A percentile compares a stretch with the other conserved stretches of the same genome.
Conservation (phyloP, 805 yeast genomes). For the Dipodascopsis tothii region DNA sequence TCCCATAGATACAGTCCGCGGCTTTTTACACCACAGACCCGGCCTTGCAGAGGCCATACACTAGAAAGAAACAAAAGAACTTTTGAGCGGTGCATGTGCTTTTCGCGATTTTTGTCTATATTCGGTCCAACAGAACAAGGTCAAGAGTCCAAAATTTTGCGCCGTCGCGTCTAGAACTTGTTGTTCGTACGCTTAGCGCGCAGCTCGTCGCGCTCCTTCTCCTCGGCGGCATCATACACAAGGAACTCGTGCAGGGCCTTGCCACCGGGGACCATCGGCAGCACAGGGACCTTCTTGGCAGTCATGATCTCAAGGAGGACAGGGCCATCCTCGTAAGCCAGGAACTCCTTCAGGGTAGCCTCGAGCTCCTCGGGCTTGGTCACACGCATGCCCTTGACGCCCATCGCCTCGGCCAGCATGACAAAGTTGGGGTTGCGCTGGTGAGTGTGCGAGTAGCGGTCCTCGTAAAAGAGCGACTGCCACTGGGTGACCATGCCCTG, state of each 20-base stretch:
- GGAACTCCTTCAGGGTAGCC: constrained; percentile 54
- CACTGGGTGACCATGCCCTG: constrained; percentile 99
- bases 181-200: constrained; percentile 12
- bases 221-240: constrained; percentile 74
- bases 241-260: constrained; percentile 90
- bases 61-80: neutral
- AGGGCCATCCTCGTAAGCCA: constrained; percentile 69
- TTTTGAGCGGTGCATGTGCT: neutral
- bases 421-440: constrained; percentile 90
- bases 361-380: constrained; percentile 59
- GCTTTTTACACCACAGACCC: too few relatives aligned
- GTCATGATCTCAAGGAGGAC: constrained; percentile 83
- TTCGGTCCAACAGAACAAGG: neutral
- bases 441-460: constrained; percentile 96
- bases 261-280: constrained; percentile 98
- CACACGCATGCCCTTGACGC: constrained; percentile 72
- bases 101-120: neutral
- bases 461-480: constrained; percentile 96
- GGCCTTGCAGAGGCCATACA: too few relatives aligned
- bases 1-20: too few relatives aligned
- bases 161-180: neutral
- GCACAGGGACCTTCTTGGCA: constrained; percentile 86
- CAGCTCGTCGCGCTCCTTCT: constrained; percentile 40
- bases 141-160: neutral
- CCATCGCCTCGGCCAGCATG: constrained; percentile 92